phyloP scores from a whole-genome alignment of 1,284 basidiomycete species.

The Lentinus polychrous region DNA sequence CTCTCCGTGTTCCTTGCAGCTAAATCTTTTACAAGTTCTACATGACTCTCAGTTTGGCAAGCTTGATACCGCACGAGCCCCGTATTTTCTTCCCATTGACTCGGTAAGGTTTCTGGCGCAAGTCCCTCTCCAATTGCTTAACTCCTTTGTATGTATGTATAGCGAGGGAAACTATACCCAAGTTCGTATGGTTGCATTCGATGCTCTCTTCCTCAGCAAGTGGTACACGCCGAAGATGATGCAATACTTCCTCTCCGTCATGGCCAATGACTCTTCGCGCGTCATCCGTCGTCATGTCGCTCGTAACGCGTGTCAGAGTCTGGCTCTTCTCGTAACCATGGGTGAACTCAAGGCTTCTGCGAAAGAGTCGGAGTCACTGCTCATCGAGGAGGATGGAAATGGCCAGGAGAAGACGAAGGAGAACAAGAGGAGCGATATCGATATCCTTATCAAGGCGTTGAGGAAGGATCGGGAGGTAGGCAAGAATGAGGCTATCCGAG shows the following conservation, averaged over 20 bases:
- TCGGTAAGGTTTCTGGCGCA: conserved; percentile 45
- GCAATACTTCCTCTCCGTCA: conserved; percentile 86
- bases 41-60: conserved; percentile 72
- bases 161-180: conserved; percentile 93
- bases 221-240: conserved; percentile 83
- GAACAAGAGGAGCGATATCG: conserved; percentile 73
- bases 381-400: conserved; percentile 84
- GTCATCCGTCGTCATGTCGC: conserved; percentile 83
- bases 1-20: neutral
- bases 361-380: conserved; percentile 68
- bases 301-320: conserved; percentile 78
- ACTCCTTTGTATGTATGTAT: conserved; percentile 14
- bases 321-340: conserved; percentile 83
- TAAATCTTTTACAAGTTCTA: conserved; percentile 53
- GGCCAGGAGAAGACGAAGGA: conserved; percentile 65
- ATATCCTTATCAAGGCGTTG: conserved; percentile 74
- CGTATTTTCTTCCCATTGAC: conserved; percentile 85
- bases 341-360: conserved; percentile 78
- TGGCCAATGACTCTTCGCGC: conserved; percentile 82
- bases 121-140: neutral
- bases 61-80: conserved; percentile 78
- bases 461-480: conserved; percentile 83
- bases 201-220: conserved; percentile 87
- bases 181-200: conserved; percentile 89
- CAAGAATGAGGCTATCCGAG: conserved; percentile 73